Base-by-base conservation (phyloP, 2,329 filamentous ascomycete genomes). In the Aspergillus hortae region DNA sequence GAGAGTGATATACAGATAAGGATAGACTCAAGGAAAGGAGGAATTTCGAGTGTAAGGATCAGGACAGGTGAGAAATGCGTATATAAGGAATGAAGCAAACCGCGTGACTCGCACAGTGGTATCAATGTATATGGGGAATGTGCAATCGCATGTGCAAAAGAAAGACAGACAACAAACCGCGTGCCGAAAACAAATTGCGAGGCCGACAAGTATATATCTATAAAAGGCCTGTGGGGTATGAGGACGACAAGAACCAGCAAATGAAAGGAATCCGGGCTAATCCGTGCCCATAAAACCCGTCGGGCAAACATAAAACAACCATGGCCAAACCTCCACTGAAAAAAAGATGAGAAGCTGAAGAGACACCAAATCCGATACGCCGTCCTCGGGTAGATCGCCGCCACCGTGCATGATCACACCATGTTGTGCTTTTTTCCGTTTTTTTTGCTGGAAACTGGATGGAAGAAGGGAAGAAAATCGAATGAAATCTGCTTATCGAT, bases 161-260 rank as follows among this genome's bases (percentile, higher is more conserved):
- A 57, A 57, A 56, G 56, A 63, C 61, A 58, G 49, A 48, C 55
- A 56, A 56, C 41, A 60, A 54, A 57, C 51, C 48, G 54, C 54
- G 56, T 58, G 59, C 57, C 56, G 58, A 61, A 59, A 63, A 61
- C 55, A 64, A 53, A 52, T 60, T 67, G 64, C 65, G 58, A 69
- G 65, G 64, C 65, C 66, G 56, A 55, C 58, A 63, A 59, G 65
- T 70, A 66, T 71, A 69, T 68, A 57, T 42, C 40, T 42, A 42
- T 42, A 59, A 68, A 65, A 58, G 63, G 64, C 69, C 64, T 68
- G 63, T 56, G 64, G 68, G 68, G 69, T 72, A 73, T 72, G 69
- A 68, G 64, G 57, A 61, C 50, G 53, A 64, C 57, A 63, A 56
- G 44, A 54, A 52, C 55, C 53, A 53, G 64, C 59, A 57, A 60